A percentile compares a stretch with the other conserved stretches of the same genome.
Conservation (phyloP, 2,329 filamentous ascomycete species). For the Corynespora cassiicola region DNA sequence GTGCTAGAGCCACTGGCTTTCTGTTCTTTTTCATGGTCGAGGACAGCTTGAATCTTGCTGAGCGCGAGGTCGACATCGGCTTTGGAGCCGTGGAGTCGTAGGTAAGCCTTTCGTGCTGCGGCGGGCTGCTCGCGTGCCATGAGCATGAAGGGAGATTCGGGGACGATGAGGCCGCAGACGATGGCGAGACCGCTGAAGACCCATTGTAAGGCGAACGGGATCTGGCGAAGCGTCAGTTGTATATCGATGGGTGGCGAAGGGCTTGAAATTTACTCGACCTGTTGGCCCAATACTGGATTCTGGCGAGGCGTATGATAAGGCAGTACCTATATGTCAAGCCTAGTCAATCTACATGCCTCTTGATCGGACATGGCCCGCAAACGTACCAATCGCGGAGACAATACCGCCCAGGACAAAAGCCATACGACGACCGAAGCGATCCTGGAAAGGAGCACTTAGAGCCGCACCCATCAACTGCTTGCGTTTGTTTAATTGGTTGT, state of each 20-base stretch:
- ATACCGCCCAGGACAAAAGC: too few relatives aligned
- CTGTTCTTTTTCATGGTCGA: conserved; percentile 7
- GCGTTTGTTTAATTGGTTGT: conserved; percentile 39
- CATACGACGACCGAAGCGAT: neutral
- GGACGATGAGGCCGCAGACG: conserved; percentile 3
- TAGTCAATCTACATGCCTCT: too few relatives aligned
- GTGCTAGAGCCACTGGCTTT: conserved; percentile 1
- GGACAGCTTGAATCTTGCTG: conserved; percentile 6
- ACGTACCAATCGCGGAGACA: too few relatives aligned
- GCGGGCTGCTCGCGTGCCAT: conserved; percentile 3
- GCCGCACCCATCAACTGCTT: conserved; percentile 37
- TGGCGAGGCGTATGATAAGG: too few relatives aligned
- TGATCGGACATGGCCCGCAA: too few relatives aligned
- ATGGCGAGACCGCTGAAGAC: conserved; percentile 6
- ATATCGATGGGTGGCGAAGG: too few relatives aligned
- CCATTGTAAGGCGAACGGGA: conserved; percentile 10
- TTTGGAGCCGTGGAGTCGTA: conserved; percentile 7
- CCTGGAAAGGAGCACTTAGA: conserved; percentile 33
- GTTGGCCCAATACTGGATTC: too few relatives aligned
- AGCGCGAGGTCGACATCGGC: conserved; percentile 8
- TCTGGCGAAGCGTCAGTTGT: neutral
- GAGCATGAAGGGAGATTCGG: conserved; percentile 9
- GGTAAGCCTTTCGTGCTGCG: conserved; percentile 6
- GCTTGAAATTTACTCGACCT: neutral
- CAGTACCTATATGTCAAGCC: too few relatives aligned